Evolutionary conservation across 176 grass and related monocot species (phyloP).

Genomic region (Aegilops bicornis): DNA sequence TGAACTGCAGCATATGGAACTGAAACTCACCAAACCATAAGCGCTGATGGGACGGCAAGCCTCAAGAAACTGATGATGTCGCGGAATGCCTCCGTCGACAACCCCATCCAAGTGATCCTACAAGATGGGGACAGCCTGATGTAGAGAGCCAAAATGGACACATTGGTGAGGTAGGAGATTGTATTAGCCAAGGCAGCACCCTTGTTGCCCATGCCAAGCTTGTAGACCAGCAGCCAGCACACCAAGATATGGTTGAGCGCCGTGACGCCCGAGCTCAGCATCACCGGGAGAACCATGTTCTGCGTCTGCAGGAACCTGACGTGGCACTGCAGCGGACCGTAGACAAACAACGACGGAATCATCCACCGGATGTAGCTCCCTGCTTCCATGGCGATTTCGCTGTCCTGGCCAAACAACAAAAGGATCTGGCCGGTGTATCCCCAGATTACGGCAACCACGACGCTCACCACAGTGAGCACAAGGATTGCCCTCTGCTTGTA

Average conservation of each 20-base stretch:
- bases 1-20: too few relatives aligned
- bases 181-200: constrained; percentile 55
- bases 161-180: constrained; percentile 53
- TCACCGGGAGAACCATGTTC: constrained; percentile 56
- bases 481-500: constrained; percentile 69
- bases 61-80: constrained; percentile 40
- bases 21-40: constrained; percentile 77
- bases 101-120: constrained; percentile 41
- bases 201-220: constrained; percentile 48
- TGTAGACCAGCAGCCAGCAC: constrained; percentile 72
- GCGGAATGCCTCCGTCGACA: constrained; percentile 54
- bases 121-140: constrained; percentile 46
- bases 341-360: constrained; percentile 54
- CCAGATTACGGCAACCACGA: constrained; percentile 42
- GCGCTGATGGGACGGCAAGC: constrained; percentile 62
- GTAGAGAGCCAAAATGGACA: constrained; percentile 41
- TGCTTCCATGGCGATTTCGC: constrained; percentile 51
- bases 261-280: constrained; percentile 55
- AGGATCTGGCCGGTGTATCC: constrained; percentile 56
- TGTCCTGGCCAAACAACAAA: constrained; percentile 55
- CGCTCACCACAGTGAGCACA: constrained; percentile 48
- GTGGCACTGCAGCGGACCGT: constrained; percentile 52
- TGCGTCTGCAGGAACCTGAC: constrained; percentile 60
- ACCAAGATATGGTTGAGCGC: constrained; percentile 50
- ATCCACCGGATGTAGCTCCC: constrained; percentile 62